Percentiles rank a stretch among this genome's conserved stretches.
Conservation (phyloP, 2,329 filamentous ascomycete genomes). For the Fusarium humuli region DNA sequence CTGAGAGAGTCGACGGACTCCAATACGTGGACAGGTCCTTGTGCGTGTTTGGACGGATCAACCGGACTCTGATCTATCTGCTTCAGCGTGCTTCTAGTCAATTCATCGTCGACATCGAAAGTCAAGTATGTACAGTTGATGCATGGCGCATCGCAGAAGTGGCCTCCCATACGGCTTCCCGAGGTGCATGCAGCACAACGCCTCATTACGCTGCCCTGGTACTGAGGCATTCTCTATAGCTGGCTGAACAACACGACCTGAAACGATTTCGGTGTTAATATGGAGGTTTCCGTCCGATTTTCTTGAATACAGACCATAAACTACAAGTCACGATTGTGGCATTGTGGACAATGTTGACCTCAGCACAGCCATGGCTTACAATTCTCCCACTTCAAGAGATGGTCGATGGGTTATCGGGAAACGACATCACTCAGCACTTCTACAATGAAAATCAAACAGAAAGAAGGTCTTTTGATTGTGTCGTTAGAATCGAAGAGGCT, state of each 20-base stretch:
- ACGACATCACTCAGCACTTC: not conserved
- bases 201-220: not conserved
- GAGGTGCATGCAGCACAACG: not conserved
- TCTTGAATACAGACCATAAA: too few species aligned
- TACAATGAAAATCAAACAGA: slow-evolving; percentile 19
- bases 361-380: not conserved
- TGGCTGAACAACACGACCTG: not conserved
- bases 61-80: not conserved
- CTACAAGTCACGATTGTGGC: not conserved
- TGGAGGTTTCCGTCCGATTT: not conserved
- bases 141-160: not conserved
- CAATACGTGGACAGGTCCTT: not conserved
- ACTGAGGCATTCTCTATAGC: not conserved
- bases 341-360: too few species aligned
- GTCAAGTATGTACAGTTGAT: not conserved
- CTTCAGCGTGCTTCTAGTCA: not conserved
- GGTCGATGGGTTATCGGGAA: not conserved
- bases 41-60: not conserved
- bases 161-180: not conserved
- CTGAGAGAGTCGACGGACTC: not conserved
- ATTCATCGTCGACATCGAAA: not conserved
- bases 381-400: not conserved
- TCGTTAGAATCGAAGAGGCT: not conserved
- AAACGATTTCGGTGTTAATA: not conserved
- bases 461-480: not conserved